Percentiles rank a stretch among this genome's conserved stretches.
These are phyloP conservation scores for Talaromyces wortmannii DNA, from an alignment of 495 filamentous ascomycete species.

Conservation along the genomic window DNA sequence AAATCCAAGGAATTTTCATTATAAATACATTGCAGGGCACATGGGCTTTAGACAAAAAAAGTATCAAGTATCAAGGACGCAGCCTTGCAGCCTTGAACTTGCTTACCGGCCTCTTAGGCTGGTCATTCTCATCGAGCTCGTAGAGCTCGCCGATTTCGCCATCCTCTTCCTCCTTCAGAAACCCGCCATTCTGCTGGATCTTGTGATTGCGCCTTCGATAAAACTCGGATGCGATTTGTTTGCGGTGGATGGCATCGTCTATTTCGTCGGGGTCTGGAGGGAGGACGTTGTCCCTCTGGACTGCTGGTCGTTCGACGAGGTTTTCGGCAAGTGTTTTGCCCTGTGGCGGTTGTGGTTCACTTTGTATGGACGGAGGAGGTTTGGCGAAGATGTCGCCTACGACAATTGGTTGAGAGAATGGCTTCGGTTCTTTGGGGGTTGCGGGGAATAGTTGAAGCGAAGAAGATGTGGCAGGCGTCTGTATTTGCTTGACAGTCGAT, in stretches of 20 bases:
- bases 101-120: constrained; percentile 69
- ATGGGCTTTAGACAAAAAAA: too few species aligned
- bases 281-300: constrained; percentile 10
- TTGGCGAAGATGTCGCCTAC: constrained; percentile 18
- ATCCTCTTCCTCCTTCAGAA: constrained; percentile 49
- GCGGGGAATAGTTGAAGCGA: constrained; percentile 33
- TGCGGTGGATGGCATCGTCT: constrained; percentile 63
- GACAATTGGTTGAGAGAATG: constrained; percentile 37
- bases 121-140: constrained; percentile 34
- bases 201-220: constrained; percentile 70
- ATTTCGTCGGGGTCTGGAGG: constrained; percentile 61
- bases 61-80: constrained; percentile 11
- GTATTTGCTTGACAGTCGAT: constrained; percentile 3
- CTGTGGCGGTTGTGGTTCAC: constrained; percentile 44
- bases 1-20: too few species aligned
- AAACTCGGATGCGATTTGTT: constrained; percentile 76
- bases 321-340: constrained; percentile 49
- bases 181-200: constrained; percentile 73
- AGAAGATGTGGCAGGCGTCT: constrained; percentile 15
- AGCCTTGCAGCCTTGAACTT: constrained; percentile 84
- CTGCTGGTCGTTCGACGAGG: constrained; percentile 54
- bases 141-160: constrained; percentile 45
- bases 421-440: constrained; percentile 33
- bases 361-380: constrained; percentile 7
- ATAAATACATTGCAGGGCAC: too few species aligned